A percentile compares a stretch with the other conserved stretches of the same genome.
Conservation (phyloP, 805 yeast genomes). For the Teunomyces pallodes region DNA sequence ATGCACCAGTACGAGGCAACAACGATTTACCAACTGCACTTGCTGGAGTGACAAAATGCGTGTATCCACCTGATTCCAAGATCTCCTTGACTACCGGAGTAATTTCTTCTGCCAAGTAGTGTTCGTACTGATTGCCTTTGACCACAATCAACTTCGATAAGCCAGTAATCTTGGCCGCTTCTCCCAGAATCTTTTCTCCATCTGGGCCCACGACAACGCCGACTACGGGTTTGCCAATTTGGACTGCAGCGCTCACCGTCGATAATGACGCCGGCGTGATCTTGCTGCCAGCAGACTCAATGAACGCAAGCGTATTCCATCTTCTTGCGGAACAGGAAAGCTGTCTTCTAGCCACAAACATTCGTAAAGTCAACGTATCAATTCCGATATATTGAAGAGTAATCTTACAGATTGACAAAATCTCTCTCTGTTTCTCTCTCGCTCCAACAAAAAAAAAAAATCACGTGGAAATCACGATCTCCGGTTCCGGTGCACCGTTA, state of each 20-base stretch:
- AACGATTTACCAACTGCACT: constrained; percentile 87
- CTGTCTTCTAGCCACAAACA: constrained; percentile 32
- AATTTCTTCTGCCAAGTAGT: constrained; percentile 74
- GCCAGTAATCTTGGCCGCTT: constrained; percentile 52
- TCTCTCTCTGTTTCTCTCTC: too few relatives aligned
- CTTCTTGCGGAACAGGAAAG: constrained; percentile 39
- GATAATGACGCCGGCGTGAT: constrained; percentile 69
- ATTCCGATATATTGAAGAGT: not conserved
- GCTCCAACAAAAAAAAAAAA: too few relatives aligned
- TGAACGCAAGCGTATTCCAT: constrained; percentile 63
- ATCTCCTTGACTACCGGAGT: constrained; percentile 62
- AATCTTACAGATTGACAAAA: too few relatives aligned
- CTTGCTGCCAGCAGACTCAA: constrained; percentile 56
- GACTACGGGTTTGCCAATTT: constrained; percentile 75
- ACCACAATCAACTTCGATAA: constrained; percentile 58
- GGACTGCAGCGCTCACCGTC: constrained; percentile 72
- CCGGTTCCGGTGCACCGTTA: too few relatives aligned
- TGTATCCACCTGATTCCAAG: constrained; percentile 44
- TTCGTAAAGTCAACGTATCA: not conserved
- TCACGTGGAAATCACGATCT: constrained; percentile 2
- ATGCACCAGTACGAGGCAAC: constrained; percentile 83
- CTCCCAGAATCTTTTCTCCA: constrained; percentile 42
- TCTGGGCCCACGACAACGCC: constrained; percentile 74
- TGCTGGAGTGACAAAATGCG: constrained; percentile 77
- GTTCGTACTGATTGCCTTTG: constrained; percentile 57